Percentiles rank a stretch among this genome's conserved stretches.
Evolutionary conservation across 2,329 filamentous ascomycete species (phyloP).

Genomic region (Monosporascus sp.): DNA sequence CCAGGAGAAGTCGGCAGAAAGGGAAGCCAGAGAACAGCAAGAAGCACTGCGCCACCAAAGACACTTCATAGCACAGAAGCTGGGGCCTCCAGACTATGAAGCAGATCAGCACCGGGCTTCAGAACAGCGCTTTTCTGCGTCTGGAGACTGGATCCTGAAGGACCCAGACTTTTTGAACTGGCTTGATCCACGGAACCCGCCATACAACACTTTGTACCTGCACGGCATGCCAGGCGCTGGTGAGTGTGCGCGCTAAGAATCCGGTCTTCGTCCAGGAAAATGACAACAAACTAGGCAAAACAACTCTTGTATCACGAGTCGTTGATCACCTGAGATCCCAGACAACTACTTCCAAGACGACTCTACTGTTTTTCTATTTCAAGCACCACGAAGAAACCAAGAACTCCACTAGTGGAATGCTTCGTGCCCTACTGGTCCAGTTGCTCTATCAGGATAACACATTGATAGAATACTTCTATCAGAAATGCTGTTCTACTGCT

Average conservation of each 20-base stretch:
- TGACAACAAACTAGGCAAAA: slow-evolving; percentile 4
- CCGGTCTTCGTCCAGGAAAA: not conserved
- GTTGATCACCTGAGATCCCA: slow-evolving; percentile 1
- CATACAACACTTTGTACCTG: slow-evolving; percentile 8
- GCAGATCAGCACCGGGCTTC: not conserved
- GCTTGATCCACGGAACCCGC: not conserved
- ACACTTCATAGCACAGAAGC: not conserved
- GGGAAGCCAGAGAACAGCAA: no score
- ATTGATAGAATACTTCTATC: not conserved
- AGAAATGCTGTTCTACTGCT: not conserved
- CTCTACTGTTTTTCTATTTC: slow-evolving; percentile 8
- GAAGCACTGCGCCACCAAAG: not conserved
- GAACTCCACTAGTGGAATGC: slow-evolving; percentile 3
- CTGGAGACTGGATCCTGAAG: not conserved
- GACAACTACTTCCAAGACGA: not conserved
- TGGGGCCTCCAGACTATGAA: slow-evolving; percentile 2
- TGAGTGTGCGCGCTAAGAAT: not conserved
- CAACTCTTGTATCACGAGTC: slow-evolving; percentile 3
- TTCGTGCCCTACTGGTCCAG: slow-evolving; percentile 5
- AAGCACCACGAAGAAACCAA: slow-evolving; percentile 5
- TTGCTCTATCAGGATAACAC: not conserved
- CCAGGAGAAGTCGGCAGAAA: no score
- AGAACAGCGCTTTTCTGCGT: not conserved
- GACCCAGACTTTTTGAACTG: not conserved
- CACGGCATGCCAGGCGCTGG: slow-evolving; percentile 16